Conservation (phyloP, 768 basidiomycete species). For the Coprinopsis marcescibilis region DNA sequence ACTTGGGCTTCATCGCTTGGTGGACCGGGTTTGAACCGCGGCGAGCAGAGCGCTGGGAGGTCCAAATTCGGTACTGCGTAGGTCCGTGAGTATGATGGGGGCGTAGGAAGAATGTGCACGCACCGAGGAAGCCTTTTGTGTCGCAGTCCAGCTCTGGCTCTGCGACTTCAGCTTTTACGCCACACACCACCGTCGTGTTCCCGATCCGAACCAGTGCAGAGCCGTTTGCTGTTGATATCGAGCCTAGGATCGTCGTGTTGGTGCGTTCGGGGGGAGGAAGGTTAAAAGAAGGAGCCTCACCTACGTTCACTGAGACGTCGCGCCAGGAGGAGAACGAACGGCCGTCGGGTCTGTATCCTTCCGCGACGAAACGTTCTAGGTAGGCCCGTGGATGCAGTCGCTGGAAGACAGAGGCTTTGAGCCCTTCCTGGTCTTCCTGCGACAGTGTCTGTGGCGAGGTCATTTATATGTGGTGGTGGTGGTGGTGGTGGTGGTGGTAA, state of each 20-base stretch:
- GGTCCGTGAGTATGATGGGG: neutral
- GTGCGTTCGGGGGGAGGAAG: neutral
- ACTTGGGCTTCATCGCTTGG: slow-evolving; percentile 93
- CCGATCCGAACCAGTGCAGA: slow-evolving; percentile 89
- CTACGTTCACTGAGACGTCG: too few relatives aligned
- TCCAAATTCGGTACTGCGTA: slow-evolving; percentile 87
- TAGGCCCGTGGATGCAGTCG: slow-evolving; percentile 87
- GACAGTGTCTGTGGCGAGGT: too few relatives aligned
- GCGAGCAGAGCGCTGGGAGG: slow-evolving; percentile 87
- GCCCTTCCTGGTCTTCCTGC: slow-evolving; percentile 30
- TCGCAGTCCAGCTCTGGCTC: slow-evolving; percentile 80
- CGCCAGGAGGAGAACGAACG: slow-evolving; percentile 66
- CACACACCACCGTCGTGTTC: slow-evolving; percentile 92
- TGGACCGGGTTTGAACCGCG: slow-evolving; percentile 92
- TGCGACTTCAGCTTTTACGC: slow-evolving; percentile 92
- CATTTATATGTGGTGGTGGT: too few relatives aligned
- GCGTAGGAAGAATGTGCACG: slow-evolving; percentile 13
- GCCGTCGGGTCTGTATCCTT: slow-evolving; percentile 80
- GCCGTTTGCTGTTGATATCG: slow-evolving; percentile 90
- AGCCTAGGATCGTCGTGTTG: slow-evolving; percentile 44
- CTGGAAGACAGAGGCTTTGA: slow-evolving; percentile 65
- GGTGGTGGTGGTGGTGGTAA: too few relatives aligned
- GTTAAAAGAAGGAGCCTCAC: neutral
- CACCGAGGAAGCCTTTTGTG: slow-evolving; percentile 79
- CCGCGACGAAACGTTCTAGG: slow-evolving; percentile 77